phyloP scores from a whole-genome alignment of 805 yeast genomes.

The Metschnikowia lunata region DNA sequence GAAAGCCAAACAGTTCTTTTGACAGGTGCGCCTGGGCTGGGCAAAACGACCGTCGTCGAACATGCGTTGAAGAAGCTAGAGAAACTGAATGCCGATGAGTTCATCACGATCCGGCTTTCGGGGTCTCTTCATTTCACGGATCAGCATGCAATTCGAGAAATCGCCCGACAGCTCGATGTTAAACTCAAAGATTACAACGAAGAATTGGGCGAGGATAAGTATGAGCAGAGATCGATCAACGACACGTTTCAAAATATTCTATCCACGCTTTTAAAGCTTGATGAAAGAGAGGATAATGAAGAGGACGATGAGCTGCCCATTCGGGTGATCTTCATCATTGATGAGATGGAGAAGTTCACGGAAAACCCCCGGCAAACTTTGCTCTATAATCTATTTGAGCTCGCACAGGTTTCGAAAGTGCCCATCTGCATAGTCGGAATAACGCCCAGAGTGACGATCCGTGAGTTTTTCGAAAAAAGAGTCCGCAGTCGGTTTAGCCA shows the following conservation, averaged over 20 bases:
- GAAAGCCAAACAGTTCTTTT: constrained; percentile 81
- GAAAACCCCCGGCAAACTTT: constrained; percentile 72
- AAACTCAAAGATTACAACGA: constrained; percentile 17
- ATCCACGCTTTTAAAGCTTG: constrained; percentile 43
- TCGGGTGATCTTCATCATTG: constrained; percentile 74
- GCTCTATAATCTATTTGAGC: constrained; percentile 81
- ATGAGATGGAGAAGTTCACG: constrained; percentile 81
- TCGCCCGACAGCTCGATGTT: constrained; percentile 76
- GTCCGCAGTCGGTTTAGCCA: constrained; percentile 89
- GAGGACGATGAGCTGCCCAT: constrained; percentile 23
- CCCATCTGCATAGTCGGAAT: constrained; percentile 83
- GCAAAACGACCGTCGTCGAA: constrained; percentile 64
- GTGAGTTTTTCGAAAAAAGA: constrained; percentile 84
- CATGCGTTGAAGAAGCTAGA: constrained; percentile 48
- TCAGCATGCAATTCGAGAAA: constrained; percentile 72
- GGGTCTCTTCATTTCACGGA: constrained; percentile 77
- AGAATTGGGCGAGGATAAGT: constrained; percentile 18
- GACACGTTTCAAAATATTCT: constrained; percentile 61
- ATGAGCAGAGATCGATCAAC: constrained; percentile 51
- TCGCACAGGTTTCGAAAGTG: constrained; percentile 63
- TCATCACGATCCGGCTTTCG: constrained; percentile 58
- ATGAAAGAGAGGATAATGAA: constrained; percentile 14
- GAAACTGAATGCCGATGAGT: constrained; percentile 42
- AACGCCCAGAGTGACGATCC: constrained; percentile 66
- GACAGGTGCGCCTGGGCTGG: constrained; percentile 76